Conservation (phyloP, 2,329 filamentous ascomycete species). For the Diaporthe sp. region DNA sequence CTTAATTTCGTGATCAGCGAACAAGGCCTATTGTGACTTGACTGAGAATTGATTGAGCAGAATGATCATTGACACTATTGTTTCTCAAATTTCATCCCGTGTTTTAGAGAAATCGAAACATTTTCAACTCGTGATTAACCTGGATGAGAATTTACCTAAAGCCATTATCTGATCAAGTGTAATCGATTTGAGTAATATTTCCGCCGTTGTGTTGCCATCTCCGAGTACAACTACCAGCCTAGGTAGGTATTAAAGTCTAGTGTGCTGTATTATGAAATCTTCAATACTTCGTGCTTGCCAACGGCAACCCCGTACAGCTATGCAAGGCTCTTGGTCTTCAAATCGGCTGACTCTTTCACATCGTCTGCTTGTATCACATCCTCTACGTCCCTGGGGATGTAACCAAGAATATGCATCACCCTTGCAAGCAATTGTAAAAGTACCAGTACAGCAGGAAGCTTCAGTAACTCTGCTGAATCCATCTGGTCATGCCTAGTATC, state of each 20-base stretch:
- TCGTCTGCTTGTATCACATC: background rate
- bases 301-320: background rate
- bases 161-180: too few species aligned
- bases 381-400: background rate
- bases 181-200: too few species aligned
- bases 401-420: background rate
- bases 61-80: too few species aligned
- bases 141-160: too few species aligned
- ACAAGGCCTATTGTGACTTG: too few species aligned
- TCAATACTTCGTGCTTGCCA: background rate
- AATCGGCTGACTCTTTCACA: background rate
- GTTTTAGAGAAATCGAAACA: too few species aligned
- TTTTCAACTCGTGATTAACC: too few species aligned
- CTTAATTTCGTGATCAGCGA: background rate
- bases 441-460: background rate
- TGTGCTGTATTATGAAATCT: background rate
- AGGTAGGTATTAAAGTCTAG: background rate
- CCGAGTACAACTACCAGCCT: background rate
- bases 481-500: background rate
- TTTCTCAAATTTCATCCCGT: too few species aligned
- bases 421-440: conserved; percentile 11
- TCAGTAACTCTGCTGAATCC: conserved; percentile 1
- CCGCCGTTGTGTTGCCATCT: too few species aligned
- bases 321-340: background rate
- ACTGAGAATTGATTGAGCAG: too few species aligned